phyloP scores from a whole-genome alignment of 1,284 basidiomycete species.

The Cutaneotrichosporon curvatum region DNA sequence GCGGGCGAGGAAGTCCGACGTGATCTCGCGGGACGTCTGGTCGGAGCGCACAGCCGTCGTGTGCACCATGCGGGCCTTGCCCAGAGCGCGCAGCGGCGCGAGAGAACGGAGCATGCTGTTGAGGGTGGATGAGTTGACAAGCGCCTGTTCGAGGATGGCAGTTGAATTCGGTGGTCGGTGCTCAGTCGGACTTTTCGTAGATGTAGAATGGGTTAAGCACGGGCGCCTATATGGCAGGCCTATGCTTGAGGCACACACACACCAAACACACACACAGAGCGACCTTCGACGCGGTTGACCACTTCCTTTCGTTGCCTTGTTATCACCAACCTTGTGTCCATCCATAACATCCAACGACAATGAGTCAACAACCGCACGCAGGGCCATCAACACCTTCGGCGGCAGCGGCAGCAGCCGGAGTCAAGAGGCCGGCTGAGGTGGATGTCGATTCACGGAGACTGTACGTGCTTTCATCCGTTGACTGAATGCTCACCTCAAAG shows the following conservation, averaged over 20 bases:
- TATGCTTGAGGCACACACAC: too few species aligned
- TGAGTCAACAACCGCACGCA: neutral
- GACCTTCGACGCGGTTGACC: too few species aligned
- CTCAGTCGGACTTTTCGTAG: neutral
- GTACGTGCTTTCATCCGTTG: neutral
- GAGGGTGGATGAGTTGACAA: neutral
- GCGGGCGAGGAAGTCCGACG: conserved; percentile 18
- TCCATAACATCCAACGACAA: neutral
- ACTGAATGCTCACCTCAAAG: too few species aligned
- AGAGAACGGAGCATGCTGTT: neutral
- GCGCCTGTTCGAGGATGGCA: too few species aligned
- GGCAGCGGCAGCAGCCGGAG: neutral
- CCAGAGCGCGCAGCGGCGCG: neutral
- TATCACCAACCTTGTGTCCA: neutral
- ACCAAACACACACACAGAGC: neutral
- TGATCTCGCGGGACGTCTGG: conserved; percentile 6
- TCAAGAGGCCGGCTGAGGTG: conserved; percentile 17
- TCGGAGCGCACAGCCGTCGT: neutral
- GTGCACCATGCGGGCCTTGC: conserved; percentile 2
- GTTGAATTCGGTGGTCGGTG: neutral
- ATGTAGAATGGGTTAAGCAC: too few species aligned
- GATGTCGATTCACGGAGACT: conserved; percentile 12
- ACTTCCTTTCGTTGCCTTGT: too few species aligned
- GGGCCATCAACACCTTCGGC: neutral
- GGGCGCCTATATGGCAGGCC: too few species aligned